Evolutionary conservation across 169 alveolate genomes (phyloP).

Genomic region (Cryptosporidium baileyi): DNA sequence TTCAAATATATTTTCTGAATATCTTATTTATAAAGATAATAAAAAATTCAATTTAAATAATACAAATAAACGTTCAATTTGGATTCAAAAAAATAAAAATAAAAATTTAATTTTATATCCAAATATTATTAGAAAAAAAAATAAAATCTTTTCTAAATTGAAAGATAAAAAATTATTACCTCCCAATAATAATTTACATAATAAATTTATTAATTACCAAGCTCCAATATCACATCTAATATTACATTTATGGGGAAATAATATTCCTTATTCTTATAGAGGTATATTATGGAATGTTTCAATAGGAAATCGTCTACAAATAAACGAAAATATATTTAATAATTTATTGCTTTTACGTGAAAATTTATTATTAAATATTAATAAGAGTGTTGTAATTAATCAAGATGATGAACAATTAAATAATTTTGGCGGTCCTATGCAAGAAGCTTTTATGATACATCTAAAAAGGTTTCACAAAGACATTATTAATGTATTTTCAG

Average conservation of each 20-base stretch:
- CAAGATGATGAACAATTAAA: not conserved
- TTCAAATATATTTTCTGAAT: not conserved
- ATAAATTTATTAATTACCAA: slow-evolving; percentile 25
- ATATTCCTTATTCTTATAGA: slow-evolving; percentile 41
- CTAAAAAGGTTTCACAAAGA: slow-evolving; percentile 60
- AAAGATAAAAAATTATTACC: not conserved
- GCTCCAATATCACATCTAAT: slow-evolving; percentile 59
- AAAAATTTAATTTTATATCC: not conserved
- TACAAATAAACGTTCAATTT: not conserved
- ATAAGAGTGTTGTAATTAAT: not conserved
- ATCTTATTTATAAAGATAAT: not conserved
- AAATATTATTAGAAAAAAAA: not conserved
- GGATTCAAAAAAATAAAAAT: not conserved
- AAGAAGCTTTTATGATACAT: slow-evolving; percentile 38
- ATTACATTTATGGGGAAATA: slow-evolving; percentile 32
- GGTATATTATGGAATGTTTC: slow-evolving; percentile 54
- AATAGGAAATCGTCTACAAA: slow-evolving; percentile 39
- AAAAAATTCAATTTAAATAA: not conserved
- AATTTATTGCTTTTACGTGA: not conserved
- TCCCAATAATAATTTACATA: not conserved
- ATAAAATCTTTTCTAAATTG: not conserved
- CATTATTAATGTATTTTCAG: slow-evolving; percentile 30
- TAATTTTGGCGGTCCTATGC: slow-evolving; percentile 29
- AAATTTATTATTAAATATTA: not conserved
- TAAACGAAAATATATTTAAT: not conserved